Evolutionary conservation across 768 basidiomycete species (phyloP).

Genomic region (Tylopilus intermedius): DNA sequence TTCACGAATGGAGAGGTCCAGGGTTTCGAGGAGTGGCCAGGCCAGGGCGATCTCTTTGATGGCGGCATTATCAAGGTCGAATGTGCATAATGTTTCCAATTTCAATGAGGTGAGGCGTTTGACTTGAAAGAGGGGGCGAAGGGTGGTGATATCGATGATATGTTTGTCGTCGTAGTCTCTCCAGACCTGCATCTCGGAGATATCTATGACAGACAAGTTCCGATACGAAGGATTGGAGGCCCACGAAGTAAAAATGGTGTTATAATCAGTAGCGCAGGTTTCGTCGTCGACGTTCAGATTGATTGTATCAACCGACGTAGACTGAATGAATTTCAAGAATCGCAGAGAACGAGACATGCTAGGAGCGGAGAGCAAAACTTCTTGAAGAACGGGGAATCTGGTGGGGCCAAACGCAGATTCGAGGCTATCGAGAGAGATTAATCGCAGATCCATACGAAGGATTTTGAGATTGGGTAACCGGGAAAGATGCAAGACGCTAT

Average conservation of each 20-base stretch:
- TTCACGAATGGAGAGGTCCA: slow-evolving; percentile 27
- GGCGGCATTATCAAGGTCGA: slow-evolving; percentile 20
- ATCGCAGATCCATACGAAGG: slow-evolving; percentile 26
- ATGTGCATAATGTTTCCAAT: slow-evolving; percentile 28
- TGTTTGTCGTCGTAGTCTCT: slow-evolving; percentile 29
- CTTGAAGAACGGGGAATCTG: slow-evolving; percentile 21
- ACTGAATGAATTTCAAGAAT: slow-evolving; percentile 26
- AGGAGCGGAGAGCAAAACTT: slow-evolving; percentile 21
- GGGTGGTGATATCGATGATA: slow-evolving; percentile 22
- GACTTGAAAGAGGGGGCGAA: slow-evolving; percentile 26
- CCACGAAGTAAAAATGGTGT: slow-evolving; percentile 21
- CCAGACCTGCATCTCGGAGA: slow-evolving; percentile 29
- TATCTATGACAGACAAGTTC: slow-evolving; percentile 25
- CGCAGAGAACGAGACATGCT: slow-evolving; percentile 21
- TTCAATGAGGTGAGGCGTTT: slow-evolving; percentile 20
- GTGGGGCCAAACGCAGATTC: slow-evolving; percentile 11
- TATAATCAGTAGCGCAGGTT: slow-evolving; percentile 24
- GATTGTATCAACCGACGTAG: slow-evolving; percentile 27
- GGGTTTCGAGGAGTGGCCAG: slow-evolving; percentile 26
- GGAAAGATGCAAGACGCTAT: slow-evolving; percentile 20
- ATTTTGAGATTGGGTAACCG: slow-evolving; percentile 18
- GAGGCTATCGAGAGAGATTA: slow-evolving; percentile 20
- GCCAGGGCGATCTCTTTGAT: slow-evolving; percentile 24
- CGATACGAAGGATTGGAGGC: slow-evolving; percentile 20
- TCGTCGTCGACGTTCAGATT: slow-evolving; percentile 31